Conservation (phyloP, 2,329 filamentous ascomycete species). For the Arthrobotrys conoides region DNA sequence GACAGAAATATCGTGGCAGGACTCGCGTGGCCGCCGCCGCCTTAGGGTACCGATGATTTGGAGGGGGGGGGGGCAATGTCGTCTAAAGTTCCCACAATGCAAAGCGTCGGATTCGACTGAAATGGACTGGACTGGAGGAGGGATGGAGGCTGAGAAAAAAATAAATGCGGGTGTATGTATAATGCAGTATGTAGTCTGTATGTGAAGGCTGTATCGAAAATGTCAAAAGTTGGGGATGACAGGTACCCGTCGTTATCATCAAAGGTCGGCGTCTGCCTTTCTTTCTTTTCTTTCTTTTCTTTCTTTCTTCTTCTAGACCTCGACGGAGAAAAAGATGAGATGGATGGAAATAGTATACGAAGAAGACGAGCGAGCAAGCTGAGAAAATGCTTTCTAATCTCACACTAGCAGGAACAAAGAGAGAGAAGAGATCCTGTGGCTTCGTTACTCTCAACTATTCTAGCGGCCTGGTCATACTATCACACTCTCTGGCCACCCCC, state of each 20-base stretch:
- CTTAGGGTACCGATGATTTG: slow-evolving; percentile 34
- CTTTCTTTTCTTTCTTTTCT: neutral
- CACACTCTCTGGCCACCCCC: slow-evolving; percentile 42
- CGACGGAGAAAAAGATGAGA: slow-evolving; percentile 5
- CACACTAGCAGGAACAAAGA: slow-evolving; percentile 32
- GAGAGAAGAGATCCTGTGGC: slow-evolving; percentile 38
- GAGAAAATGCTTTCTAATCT: slow-evolving; percentile 38
- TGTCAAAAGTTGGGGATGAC: slow-evolving; percentile 46
- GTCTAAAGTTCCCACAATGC: slow-evolving; percentile 53
- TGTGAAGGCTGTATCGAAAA: slow-evolving; percentile 14
- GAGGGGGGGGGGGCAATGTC: slow-evolving; percentile 24
- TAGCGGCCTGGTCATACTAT: slow-evolving; percentile 60
- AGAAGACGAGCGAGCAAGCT: slow-evolving; percentile 25
- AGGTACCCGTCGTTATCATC: slow-evolving; percentile 46
- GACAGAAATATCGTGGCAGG: slow-evolving; percentile 59
- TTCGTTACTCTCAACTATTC: slow-evolving; percentile 55
- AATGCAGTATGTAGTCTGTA: slow-evolving; percentile 3
- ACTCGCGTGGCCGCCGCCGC: slow-evolving; percentile 52
- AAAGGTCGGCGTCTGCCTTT: neutral
- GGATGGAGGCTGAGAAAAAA: slow-evolving; percentile 29
- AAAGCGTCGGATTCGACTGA: slow-evolving; percentile 23
- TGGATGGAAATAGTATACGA: slow-evolving; percentile 19
- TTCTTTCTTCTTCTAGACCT: slow-evolving; percentile 8
- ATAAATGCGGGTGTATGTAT: slow-evolving; percentile 15
- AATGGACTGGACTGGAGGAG: slow-evolving; percentile 5